phyloP scores from a whole-genome alignment of 2,329 filamentous ascomycete species.

The Westerdykella sp. region DNA sequence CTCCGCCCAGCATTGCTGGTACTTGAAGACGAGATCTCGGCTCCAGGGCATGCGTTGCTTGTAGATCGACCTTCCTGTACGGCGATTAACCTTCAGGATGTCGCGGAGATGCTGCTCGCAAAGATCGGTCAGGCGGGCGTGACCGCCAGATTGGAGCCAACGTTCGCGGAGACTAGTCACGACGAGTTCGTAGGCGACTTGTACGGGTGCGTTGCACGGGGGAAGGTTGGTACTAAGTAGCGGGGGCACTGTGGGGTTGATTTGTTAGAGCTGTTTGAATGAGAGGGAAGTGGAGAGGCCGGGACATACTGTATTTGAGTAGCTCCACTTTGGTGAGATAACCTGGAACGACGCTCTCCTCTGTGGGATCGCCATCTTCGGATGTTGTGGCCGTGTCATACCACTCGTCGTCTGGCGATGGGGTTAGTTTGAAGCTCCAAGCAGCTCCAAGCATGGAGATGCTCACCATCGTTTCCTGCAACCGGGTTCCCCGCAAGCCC shows the following conservation, averaged over 20 bases:
- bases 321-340: conserved; percentile 5
- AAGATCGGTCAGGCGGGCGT: conserved; percentile 4
- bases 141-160: conserved; percentile 13
- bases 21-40: conserved; percentile 15
- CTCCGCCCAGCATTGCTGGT: conserved; percentile 18
- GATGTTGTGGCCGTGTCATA: conserved; percentile 5
- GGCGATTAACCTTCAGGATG: conserved; percentile 6
- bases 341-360: background rate
- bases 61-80: background rate
- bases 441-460: background rate
- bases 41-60: conserved; percentile 17
- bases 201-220: conserved; percentile 14
- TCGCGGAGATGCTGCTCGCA: conserved; percentile 8
- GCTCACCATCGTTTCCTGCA: no score
- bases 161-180: conserved; percentile 11
- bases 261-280: background rate
- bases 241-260: conserved; percentile 15
- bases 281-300: background rate
- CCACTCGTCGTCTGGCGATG: conserved; percentile 10
- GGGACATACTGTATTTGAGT: conserved; percentile 13
- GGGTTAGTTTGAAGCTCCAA: background rate
- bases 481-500: no score
- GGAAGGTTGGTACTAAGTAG: conserved; percentile 20
- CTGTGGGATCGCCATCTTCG: conserved; percentile 1
- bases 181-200: conserved; percentile 23